A percentile compares a stretch with the other conserved stretches of the same genome.
Evolutionary conservation across 371 early-diverging fungal genomes (phyloP).

Genomic region (Apophysomyces sp.): DNA sequence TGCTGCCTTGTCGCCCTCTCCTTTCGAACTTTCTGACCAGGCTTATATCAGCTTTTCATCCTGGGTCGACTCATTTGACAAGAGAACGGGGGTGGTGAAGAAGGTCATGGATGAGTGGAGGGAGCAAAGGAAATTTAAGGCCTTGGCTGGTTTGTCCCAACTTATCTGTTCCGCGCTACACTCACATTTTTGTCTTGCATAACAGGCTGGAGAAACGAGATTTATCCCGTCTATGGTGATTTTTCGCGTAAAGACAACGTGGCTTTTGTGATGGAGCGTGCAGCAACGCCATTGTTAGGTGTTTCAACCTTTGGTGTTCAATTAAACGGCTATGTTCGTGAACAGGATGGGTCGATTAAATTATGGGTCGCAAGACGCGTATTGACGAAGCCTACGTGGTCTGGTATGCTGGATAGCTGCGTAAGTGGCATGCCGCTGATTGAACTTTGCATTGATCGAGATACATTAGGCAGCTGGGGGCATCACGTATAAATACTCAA

Average conservation of each 20-base stretch:
- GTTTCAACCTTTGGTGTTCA: slow-evolving; percentile 81
- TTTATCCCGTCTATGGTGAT: slow-evolving; percentile 77
- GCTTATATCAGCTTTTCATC: slow-evolving; percentile 20
- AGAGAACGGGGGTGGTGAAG: slow-evolving; percentile 37
- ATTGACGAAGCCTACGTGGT: slow-evolving; percentile 82
- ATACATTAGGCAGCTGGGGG: slow-evolving; percentile 77
- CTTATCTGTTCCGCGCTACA: neutral
- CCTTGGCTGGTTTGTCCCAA: slow-evolving; percentile 18
- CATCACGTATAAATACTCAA: slow-evolving; percentile 64
- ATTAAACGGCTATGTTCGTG: slow-evolving; percentile 70
- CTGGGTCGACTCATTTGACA: slow-evolving; percentile 31
- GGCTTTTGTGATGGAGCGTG: slow-evolving; percentile 78
- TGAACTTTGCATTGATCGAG: neutral
- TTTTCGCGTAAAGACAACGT: slow-evolving; percentile 32
- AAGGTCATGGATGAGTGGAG: slow-evolving; percentile 45
- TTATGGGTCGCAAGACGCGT: slow-evolving; percentile 90
- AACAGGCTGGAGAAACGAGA: slow-evolving; percentile 61
- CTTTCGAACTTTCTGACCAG: slow-evolving; percentile 33
- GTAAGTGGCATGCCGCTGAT: slow-evolving; percentile 32
- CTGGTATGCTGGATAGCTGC: slow-evolving; percentile 83
- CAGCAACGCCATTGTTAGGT: slow-evolving; percentile 78
- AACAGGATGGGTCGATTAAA: slow-evolving; percentile 41
- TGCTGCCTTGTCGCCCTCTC: neutral
- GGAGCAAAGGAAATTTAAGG: slow-evolving; percentile 21
- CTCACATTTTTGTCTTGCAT: neutral